Base-by-base conservation (phyloP, 1,139 yeast species). In the Candida tropicalis region DNA sequence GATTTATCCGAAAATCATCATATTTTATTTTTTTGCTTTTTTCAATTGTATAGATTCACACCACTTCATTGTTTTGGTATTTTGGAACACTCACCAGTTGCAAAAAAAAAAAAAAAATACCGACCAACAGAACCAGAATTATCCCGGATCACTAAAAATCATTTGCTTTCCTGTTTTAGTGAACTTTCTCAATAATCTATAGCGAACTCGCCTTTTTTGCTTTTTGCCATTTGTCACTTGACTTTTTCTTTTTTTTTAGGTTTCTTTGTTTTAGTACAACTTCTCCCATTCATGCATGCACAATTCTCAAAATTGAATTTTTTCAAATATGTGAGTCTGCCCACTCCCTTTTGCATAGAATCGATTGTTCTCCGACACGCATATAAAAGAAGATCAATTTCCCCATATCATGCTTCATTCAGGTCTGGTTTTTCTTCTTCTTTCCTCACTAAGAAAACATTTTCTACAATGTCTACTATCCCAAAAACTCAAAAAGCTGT, bases 401-500 rank as follows among this genome's bases (percentile, higher is more conserved):
- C 23, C 26, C 39, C 25, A 20, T 22, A 20, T n/a, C 11, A 4
- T 12, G 10, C 15, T 12, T 25, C 18, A 12, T 32, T 22, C 35
- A 6, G n/a, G 5, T 12, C 13, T 11, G 5, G 54, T 84, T 82
- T 50, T 84, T 89, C 12, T 50, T 51, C 24, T 27, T 18, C 12
- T 11, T 32, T 42, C 29, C 42, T 17, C 31, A 25, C 23, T 15
- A 38, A 33, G 37, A 33, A 33, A 16, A 16, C 38, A 16, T 37
- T 25, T 25, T 28, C 29, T 18, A 40, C 26, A 35, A 43, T 46
- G 47, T 44, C 56, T 26, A 9, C 25, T 34, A 55, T 69, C 49
- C 75, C 75, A 49, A 52, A 55, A 34, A 65, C 67, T 31, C 75
- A 69, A 59, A 68, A 67, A 51, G 75, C 70, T 16, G 64, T 68